Percentiles rank a stretch among this genome's conserved stretches.
Conservation (phyloP, 2,329 filamentous ascomycete species). For the Emmonsiellopsis sp. region DNA sequence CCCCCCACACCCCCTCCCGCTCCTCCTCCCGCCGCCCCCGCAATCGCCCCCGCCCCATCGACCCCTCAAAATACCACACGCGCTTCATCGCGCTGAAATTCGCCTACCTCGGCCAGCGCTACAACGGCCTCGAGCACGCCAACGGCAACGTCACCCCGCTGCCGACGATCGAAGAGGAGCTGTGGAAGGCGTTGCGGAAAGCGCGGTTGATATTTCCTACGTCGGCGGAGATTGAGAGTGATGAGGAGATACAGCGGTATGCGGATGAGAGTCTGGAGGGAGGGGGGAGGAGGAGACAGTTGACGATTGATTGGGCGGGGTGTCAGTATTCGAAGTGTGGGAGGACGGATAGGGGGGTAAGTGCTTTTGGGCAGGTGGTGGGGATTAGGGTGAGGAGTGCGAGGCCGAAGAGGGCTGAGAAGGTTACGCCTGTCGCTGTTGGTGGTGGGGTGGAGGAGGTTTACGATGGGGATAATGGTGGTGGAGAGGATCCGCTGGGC, state of each 20-base stretch:
- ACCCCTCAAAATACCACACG: slow-evolving; percentile 71
- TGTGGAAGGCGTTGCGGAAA: slow-evolving; percentile 85
- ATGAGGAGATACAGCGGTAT: slow-evolving; percentile 23
- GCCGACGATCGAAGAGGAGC: slow-evolving; percentile 81
- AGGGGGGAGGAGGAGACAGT: slow-evolving; percentile 14
- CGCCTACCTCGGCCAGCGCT: slow-evolving; percentile 81
- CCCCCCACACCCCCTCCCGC: slow-evolving; percentile 13
- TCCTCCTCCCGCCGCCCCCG: slow-evolving; percentile 26
- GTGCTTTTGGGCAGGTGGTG: slow-evolving; percentile 93
- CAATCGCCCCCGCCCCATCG: slow-evolving; percentile 48
- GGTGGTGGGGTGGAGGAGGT: slow-evolving; percentile 11
- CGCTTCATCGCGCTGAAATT: slow-evolving; percentile 85
- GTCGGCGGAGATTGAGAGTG: slow-evolving; percentile 35
- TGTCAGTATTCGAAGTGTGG: slow-evolving; percentile 94
- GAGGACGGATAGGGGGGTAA: slow-evolving; percentile 84
- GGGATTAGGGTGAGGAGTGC: slow-evolving; percentile 74
- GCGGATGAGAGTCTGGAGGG: slow-evolving; percentile 25
- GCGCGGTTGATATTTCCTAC: slow-evolving; percentile 70
- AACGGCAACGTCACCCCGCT: slow-evolving; percentile 56
- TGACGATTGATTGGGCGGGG: slow-evolving; percentile 62
- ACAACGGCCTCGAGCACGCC: slow-evolving; percentile 89
- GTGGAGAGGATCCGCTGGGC: slow-evolving; percentile 9
- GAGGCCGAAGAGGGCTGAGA: slow-evolving; percentile 43
- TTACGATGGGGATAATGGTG: background rate
- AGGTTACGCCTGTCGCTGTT: slow-evolving; percentile 10